Evolutionary conservation across 2,329 filamentous ascomycete species (phyloP), one percentile per base, ranked within the genome.

Genomic region (Aspergillus pseudonomiae): DNA sequence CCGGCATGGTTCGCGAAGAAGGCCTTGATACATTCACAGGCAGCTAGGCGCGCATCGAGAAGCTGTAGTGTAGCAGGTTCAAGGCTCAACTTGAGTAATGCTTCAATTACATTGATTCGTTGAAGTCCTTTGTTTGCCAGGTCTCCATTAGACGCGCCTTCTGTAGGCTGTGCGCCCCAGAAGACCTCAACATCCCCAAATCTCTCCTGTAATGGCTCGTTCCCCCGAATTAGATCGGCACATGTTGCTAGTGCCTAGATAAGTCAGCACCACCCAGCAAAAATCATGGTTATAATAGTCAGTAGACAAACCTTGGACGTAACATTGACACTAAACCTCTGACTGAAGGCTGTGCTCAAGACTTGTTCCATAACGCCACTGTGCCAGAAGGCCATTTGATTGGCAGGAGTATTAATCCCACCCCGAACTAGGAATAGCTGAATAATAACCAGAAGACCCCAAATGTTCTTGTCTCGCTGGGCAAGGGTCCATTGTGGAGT

Each of bases 41-140:
- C 93, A 24, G 94, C 91, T 72, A 93, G 86, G 28, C 95, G 89
- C 43, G 94, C 83, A 76, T 96, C 90, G 69, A 97, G 91, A 41
- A 91, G 84, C 59, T 89, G 85, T 24, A 87, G 79, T 0, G 89
- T 82, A 34, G 89, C 85, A 26, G 90, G 82, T 61, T 89, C 89
- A 10, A 99, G 82, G 0, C 91, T 89, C 50, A 97, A 81, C 70
- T 97, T 93, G 55, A 99, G 83, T 21, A 99, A 83, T 1, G 92
- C 95, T 77, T 98, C 94, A 71, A 99, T 97, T 34, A 99, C 93
- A 78, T 96, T 97, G 39, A 94, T 88, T 61, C 86, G 86, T 16
- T 84, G 80, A 11, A 83, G 77, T n/a, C 83, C 84, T 64, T 88
- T 87, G 26, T 59, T 60, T 26, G 71, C 66, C 7, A 72, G 54